Evolutionary conservation across 805 yeast species (phyloP).

Genomic region (Isabelozyma heimii): DNA sequence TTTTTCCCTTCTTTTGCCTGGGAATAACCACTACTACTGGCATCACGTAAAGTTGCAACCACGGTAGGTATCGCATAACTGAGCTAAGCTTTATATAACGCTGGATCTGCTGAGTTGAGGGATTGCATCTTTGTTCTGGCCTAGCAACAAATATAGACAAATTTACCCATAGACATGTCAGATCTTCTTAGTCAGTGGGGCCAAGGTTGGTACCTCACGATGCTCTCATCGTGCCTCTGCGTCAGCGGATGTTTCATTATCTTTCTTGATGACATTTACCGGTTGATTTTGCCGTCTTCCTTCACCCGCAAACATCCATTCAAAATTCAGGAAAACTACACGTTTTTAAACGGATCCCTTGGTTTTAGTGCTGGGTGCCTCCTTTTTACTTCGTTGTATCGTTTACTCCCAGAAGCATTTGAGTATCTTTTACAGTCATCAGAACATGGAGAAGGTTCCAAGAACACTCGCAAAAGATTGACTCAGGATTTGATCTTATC

Average conservation of each 20-base stretch:
- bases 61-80: too few relatives aligned
- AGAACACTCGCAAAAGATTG: constrained; percentile 9
- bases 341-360: constrained; percentile 70
- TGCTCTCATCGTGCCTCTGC: constrained; percentile 68
- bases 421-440: constrained; percentile 33
- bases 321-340: constrained; percentile 55
- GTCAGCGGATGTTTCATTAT: constrained; percentile 69
- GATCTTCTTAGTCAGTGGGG: constrained; percentile 3
- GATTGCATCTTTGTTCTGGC: not conserved
- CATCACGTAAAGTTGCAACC: not conserved
- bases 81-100: too few relatives aligned
- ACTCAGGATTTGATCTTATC: constrained; percentile 43
- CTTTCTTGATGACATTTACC: constrained; percentile 55
- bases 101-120: not conserved
- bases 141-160: not conserved
- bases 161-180: not conserved
- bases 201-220: constrained; percentile 67
- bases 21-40: not conserved
- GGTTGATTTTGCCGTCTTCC: constrained; percentile 35
- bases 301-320: constrained; percentile 44
- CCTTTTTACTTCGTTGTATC: constrained; percentile 71
- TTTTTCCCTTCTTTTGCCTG: not conserved
- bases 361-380: constrained; percentile 82
- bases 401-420: constrained; percentile 68
- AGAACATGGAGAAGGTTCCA: not conserved